Conservation (phyloP, 768 basidiomycete genomes). For the Trametes cingulata region DNA sequence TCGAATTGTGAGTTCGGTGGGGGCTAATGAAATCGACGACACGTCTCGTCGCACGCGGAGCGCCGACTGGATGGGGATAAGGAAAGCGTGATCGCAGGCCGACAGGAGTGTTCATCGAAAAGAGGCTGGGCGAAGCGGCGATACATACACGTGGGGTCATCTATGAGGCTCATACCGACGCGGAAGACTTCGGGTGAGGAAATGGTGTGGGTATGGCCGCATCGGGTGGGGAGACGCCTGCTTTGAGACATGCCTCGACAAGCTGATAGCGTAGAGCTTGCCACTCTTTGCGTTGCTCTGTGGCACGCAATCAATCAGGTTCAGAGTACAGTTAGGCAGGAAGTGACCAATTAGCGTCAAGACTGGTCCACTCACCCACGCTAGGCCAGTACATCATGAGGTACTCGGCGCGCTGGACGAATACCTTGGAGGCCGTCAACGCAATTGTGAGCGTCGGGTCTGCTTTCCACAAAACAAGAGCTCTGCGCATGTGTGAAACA, state of each 20-base stretch:
- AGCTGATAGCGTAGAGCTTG: slow-evolving; percentile 48
- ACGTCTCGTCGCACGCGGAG: no score
- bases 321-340: no score
- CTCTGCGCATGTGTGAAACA: slow-evolving; percentile 46
- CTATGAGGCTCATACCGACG: neutral
- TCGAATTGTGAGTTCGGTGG: no score
- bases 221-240: slow-evolving; percentile 38
- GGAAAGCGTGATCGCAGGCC: no score
- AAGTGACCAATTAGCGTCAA: neutral
- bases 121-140: neutral
- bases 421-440: slow-evolving; percentile 58
- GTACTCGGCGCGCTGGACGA: slow-evolving; percentile 61
- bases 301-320: neutral
- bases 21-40: no score
- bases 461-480: slow-evolving; percentile 58
- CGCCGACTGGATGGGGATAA: no score
- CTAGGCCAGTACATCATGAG: slow-evolving; percentile 66
- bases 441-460: slow-evolving; percentile 60
- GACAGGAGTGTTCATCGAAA: no score
- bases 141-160: neutral
- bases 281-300: slow-evolving; percentile 56
- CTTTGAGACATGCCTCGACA: slow-evolving; percentile 46
- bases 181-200: neutral
- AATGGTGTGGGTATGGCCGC: slow-evolving; percentile 2
- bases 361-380: slow-evolving; percentile 40